A percentile compares a stretch with the other conserved stretches of the same genome.
These are phyloP conservation scores for Cynanchum wilfordii DNA, from an alignment of 257 asterid genomes.

Conservation along the genomic window DNA sequence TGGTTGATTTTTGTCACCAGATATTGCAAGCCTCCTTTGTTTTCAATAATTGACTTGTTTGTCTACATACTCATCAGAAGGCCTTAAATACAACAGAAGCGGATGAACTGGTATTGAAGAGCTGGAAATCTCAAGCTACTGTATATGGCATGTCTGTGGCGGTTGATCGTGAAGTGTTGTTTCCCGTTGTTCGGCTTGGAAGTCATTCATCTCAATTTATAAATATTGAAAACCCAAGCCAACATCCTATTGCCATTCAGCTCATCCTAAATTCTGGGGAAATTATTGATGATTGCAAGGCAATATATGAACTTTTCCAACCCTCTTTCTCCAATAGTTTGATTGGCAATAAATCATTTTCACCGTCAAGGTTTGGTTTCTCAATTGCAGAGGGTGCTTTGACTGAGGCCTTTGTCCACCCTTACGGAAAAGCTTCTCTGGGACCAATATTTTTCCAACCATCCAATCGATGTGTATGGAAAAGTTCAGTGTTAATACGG, in stretches of 20 bases:
- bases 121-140: conserved; percentile 85
- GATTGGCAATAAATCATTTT: conserved; percentile 37
- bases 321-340: conserved; percentile 46
- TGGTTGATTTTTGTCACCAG: not conserved
- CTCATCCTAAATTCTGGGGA: conserved; percentile 74
- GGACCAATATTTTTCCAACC: conserved; percentile 92
- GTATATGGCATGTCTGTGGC: conserved; percentile 48
- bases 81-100: conserved; percentile 45
- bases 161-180: conserved; percentile 43
- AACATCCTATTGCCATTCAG: conserved; percentile 61
- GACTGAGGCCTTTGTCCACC: conserved; percentile 76
- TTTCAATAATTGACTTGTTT: conserved; percentile 14
- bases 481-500: conserved; percentile 71
- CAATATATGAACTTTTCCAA: conserved; percentile 36
- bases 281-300: conserved; percentile 56
- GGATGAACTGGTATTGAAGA: conserved; percentile 50
- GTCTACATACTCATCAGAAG: conserved; percentile 34
- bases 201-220: conserved; percentile 56
- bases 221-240: conserved; percentile 65
- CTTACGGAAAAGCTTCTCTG: conserved; percentile 50
- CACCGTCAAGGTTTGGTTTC: conserved; percentile 71
- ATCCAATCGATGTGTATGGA: conserved; percentile 78
- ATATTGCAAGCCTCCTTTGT: conserved; percentile 5
- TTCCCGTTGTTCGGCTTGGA: conserved; percentile 64
- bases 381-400: conserved; percentile 67